These are phyloP conservation scores for Plasmodium fragile DNA, from an alignment of 169 alveolate species.

Conservation along the genomic window DNA sequence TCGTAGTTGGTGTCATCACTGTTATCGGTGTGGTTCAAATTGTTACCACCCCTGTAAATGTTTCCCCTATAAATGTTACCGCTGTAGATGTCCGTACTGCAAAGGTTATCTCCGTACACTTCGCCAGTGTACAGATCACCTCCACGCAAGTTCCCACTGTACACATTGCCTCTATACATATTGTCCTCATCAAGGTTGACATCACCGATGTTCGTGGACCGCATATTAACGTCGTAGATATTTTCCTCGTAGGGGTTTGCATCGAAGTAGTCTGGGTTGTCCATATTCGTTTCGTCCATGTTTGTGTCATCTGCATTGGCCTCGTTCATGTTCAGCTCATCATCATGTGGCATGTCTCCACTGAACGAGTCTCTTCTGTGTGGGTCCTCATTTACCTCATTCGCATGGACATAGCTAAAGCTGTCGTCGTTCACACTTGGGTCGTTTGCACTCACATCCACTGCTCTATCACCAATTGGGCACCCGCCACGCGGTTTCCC, in stretches of 20 bases:
- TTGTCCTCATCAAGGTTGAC: not conserved
- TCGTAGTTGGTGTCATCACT: not conserved
- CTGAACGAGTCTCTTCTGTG: not conserved
- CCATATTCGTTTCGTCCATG: slow-evolving; percentile 2
- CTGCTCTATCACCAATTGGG: not conserved
- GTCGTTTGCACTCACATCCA: not conserved
- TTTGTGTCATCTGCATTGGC: not conserved
- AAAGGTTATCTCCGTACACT: not conserved
- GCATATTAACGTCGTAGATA: not conserved
- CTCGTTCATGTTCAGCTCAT: not conserved
- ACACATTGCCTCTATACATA: not conserved
- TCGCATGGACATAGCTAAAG: not conserved
- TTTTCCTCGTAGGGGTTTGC: not conserved
- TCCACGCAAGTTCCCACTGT: no score
- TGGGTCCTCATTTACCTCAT: not conserved
- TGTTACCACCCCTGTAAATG: not conserved
- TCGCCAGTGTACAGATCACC: not conserved
- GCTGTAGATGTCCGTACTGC: not conserved
- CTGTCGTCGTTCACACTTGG: not conserved
- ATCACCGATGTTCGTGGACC: slow-evolving; percentile 1
- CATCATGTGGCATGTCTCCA: not conserved
- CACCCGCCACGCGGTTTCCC: not conserved
- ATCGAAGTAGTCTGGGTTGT: not conserved
- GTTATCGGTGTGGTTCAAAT: not conserved
- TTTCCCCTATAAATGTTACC: not conserved